phyloP scores from a whole-genome alignment of 2,329 filamentous ascomycete species.

The Colletotrichum tanaceti region DNA sequence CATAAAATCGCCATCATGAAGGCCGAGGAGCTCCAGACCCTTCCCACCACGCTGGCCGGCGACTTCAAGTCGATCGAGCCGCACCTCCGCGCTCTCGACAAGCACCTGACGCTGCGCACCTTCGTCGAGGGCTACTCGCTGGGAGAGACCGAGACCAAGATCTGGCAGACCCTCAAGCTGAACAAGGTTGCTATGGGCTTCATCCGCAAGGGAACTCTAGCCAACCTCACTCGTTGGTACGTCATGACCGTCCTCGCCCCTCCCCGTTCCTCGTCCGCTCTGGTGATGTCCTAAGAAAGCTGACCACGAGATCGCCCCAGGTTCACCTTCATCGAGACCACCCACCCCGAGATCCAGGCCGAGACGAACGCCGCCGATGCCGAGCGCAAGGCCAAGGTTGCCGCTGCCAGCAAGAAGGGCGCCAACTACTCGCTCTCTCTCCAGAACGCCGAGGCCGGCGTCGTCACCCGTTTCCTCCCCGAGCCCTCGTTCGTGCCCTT shows the following conservation, averaged over 20 bases:
- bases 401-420: conserved; percentile 77
- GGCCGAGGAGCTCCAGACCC: conserved; percentile 64
- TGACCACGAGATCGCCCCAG: conserved; percentile 21
- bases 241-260: background rate
- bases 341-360: conserved; percentile 79
- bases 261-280: background rate
- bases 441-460: conserved; percentile 85
- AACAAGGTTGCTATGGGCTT: conserved; percentile 88
- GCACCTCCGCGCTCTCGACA: conserved; percentile 81
- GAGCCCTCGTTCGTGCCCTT: conserved; percentile 77
- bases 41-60: conserved; percentile 63
- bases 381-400: conserved; percentile 76
- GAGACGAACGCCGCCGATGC: conserved; percentile 78
- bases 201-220: conserved; percentile 80
- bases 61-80: conserved; percentile 88
- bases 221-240: conserved; percentile 82
- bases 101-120: conserved; percentile 86
- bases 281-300: background rate
- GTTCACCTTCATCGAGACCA: conserved; percentile 84
- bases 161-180: conserved; percentile 85
- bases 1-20: conserved; percentile 60
- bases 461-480: conserved; percentile 91
- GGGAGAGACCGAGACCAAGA: conserved; percentile 79
- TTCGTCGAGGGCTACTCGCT: conserved; percentile 86
- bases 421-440: conserved; percentile 91